Evolutionary conservation across 306 rosid genomes (phyloP).

Genomic region (Sicyos baderoa): DNA sequence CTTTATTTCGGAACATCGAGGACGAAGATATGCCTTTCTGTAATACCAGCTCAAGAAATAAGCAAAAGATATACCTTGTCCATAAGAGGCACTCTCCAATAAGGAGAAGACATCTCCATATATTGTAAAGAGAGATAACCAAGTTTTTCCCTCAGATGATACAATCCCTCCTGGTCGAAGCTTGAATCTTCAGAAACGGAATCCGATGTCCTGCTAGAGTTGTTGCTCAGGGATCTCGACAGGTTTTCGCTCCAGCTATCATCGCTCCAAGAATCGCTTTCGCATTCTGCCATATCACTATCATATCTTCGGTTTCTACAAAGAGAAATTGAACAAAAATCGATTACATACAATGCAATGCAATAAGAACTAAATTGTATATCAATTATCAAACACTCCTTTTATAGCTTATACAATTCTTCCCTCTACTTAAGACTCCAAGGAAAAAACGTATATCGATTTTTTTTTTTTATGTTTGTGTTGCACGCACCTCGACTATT

Average conservation of each 20-base stretch:
- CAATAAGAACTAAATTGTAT: not conserved
- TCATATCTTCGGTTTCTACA: constrained; percentile 38
- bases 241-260: constrained; percentile 60
- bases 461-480: no score
- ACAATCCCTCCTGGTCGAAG: constrained; percentile 51
- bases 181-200: constrained; percentile 53
- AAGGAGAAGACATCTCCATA: constrained; percentile 51
- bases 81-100: constrained; percentile 50
- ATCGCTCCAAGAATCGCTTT: constrained; percentile 70
- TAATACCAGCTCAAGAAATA: not conserved
- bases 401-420: no score
- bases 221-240: constrained; percentile 48
- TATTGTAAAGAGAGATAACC: constrained; percentile 52
- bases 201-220: constrained; percentile 70
- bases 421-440: no score
- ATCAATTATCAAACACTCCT: not conserved
- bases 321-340: constrained; percentile 2
- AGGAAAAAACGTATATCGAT: no score
- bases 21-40: not conserved
- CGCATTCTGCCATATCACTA: constrained; percentile 37
- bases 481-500: no score
- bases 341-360: not conserved
- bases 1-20: not conserved
- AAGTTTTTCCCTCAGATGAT: constrained; percentile 39
- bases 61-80: constrained; percentile 45